These are phyloP conservation scores for Solanum sejunctum DNA, from an alignment of 257 asterid genomes.

Conservation along the genomic window DNA sequence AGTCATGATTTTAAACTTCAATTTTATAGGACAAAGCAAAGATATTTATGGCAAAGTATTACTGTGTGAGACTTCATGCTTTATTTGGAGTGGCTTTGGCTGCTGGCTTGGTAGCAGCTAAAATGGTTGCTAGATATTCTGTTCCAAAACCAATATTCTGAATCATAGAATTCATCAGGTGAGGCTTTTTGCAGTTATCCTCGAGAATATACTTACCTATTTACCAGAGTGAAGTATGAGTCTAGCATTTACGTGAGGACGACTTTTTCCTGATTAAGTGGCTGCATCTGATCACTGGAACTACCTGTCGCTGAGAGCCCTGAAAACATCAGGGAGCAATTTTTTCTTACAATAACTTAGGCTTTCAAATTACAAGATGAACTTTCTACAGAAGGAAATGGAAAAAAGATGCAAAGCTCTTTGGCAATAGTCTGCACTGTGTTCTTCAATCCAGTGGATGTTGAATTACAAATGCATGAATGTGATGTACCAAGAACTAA, in stretches of 20 bases:
- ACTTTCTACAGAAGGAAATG: neutral
- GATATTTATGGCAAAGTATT: constrained; percentile 73
- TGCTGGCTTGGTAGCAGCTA: constrained; percentile 56
- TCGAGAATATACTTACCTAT: neutral
- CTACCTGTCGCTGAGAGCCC: neutral
- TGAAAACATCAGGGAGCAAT: neutral
- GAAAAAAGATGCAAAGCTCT: neutral
- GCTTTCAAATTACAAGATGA: neutral
- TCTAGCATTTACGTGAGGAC: neutral
- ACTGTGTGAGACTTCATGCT: constrained; percentile 68
- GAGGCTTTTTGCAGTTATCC: neutral
- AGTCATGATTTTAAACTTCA: neutral
- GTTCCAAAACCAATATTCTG: constrained; percentile 24
- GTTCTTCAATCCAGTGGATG: neutral
- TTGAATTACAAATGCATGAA: neutral
- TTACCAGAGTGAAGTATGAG: neutral
- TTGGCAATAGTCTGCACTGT: neutral
- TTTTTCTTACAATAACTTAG: neutral
- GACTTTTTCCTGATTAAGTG: neutral
- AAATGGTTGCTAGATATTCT: constrained; percentile 30
- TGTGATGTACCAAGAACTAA: neutral
- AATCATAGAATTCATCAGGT: neutral
- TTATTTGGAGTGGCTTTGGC: constrained; percentile 60
- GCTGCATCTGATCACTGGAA: neutral
- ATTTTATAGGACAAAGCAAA: constrained; percentile 38